Conservation (phyloP, 2,329 filamentous ascomycete species). For the Emergomyces africanus region DNA sequence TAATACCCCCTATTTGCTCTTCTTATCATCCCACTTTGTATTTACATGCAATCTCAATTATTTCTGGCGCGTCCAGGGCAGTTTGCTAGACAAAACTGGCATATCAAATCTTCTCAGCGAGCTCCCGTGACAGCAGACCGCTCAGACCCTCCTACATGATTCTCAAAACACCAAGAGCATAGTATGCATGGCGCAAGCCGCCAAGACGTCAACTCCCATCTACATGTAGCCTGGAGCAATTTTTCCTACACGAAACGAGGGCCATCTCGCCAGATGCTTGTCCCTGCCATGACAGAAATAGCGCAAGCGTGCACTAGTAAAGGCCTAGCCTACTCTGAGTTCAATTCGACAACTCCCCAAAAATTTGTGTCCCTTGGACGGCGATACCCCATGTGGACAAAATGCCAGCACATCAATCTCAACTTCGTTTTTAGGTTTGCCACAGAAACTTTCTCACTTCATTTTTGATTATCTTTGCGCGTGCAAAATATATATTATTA, state of each 20-base stretch:
- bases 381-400: neutral
- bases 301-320: neutral
- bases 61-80: neutral
- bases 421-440: neutral
- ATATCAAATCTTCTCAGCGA: neutral
- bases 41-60: neutral
- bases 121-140: neutral
- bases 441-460: too few species aligned
- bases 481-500: neutral
- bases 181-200: neutral
- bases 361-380: neutral
- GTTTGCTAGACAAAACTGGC: neutral
- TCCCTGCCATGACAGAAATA: neutral
- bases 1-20: too few species aligned
- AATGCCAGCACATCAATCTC: neutral
- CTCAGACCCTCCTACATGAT: neutral
- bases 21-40: neutral
- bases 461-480: too few species aligned
- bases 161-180: neutral
- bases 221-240: too few species aligned
- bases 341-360: neutral
- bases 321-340: neutral
- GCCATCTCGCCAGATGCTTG: neutral
- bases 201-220: too few species aligned
- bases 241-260: neutral